Base-by-base conservation (phyloP, 2,329 filamentous ascomycete genomes). In the Sarocladium brachiariae region DNA sequence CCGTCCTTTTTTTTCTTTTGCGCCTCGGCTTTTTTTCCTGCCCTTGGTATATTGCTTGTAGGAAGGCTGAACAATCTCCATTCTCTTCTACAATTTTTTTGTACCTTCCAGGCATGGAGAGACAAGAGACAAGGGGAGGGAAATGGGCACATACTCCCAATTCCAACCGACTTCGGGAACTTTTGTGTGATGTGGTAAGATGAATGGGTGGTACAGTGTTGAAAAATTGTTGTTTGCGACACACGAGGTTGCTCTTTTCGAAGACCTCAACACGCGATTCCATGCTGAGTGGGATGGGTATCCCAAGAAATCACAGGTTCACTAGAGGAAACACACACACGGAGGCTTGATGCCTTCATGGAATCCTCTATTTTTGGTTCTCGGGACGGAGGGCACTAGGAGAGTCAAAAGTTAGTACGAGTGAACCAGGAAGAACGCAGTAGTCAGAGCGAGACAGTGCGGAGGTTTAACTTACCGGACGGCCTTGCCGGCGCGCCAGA, bases 401-500 rank as follows among this genome's bases (percentile, higher is more conserved):
- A 51, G 11, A 51, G 51, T 47, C 53, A 55, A 54, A 51, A 43
- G 57, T 65, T 57, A 61, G 56, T 48, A n/a, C n/a, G n/a, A n/a
- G n/a, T n/a, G n/a, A n/a, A n/a, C n/a, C n/a, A n/a, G n/a, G n/a
- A n/a, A n/a, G n/a, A n/a, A n/a, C n/a, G n/a, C n/a, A n/a, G n/a
- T n/a, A n/a, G n/a, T n/a, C n/a, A n/a, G n/a, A n/a, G n/a, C n/a
- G n/a, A n/a, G n/a, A n/a, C n/a, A n/a, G n/a, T n/a, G n/a, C n/a
- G n/a, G 19, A 34, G 25, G 21, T 4, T n/a, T 34, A n/a, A 72
- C 79, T 65, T 75, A 85, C 79, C 92, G 87, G 65, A 99, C 93
- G 63, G 93, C 89, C 85, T 96, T 97, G 72, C 93, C 93, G 59
- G 93, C 93, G 67, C 88, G 84, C 93, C 93, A 99, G 83, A 99